These are phyloP conservation scores for Cornus florida DNA, from an alignment of 148 eudicot genomes.

Conservation along the genomic window DNA sequence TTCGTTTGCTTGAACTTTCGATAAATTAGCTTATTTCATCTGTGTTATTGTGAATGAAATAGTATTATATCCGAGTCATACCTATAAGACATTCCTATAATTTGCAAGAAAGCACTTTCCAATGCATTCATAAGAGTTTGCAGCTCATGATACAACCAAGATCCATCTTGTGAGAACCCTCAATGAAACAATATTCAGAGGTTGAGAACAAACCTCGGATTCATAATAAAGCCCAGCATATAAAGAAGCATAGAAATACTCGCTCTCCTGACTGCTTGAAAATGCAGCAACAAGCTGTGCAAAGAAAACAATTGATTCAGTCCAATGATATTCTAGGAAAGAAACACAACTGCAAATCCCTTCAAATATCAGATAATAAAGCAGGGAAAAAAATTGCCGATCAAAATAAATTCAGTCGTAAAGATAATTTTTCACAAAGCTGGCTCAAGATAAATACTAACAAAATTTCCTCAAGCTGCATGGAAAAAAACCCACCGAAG, in stretches of 20 bases:
- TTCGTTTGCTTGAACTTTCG: too few relatives aligned
- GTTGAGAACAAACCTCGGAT: conserved; percentile 54
- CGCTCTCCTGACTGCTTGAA: conserved; percentile 49
- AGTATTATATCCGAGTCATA: too few relatives aligned
- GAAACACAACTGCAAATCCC: neutral
- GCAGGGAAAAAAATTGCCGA: neutral
- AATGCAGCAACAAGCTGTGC: conserved; percentile 68
- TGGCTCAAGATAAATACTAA: neutral
- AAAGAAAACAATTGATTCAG: neutral
- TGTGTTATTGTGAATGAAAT: too few relatives aligned
- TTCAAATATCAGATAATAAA: neutral
- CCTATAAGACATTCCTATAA: too few relatives aligned
- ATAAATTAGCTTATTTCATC: too few relatives aligned
- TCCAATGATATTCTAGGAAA: neutral
- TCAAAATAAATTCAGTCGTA: too few relatives aligned
- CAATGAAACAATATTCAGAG: neutral
- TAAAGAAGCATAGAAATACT: conserved; percentile 82
- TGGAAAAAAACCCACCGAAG: too few relatives aligned
- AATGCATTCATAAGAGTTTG: too few relatives aligned
- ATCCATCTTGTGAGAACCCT: neutral
- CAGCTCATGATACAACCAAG: too few relatives aligned
- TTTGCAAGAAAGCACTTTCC: too few relatives aligned
- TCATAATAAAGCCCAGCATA: conserved; percentile 94
- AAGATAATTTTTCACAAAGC: too few relatives aligned
- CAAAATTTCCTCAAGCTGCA: too few relatives aligned